Conservation (phyloP, 495 filamentous ascomycete genomes). For the Aspergillus conjunctus region DNA sequence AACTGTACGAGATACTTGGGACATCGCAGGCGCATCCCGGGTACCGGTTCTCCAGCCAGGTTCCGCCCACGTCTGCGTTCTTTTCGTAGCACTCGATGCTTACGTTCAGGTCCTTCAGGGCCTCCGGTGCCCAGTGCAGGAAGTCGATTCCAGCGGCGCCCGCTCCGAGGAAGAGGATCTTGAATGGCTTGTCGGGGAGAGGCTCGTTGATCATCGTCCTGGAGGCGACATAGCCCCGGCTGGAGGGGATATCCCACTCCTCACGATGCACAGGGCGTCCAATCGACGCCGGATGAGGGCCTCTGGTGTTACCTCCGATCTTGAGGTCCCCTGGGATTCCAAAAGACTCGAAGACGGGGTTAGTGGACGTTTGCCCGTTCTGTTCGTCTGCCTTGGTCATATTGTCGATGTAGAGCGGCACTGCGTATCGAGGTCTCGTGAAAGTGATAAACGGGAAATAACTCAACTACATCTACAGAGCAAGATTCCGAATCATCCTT, state of each 20-base stretch:
- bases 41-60: slow-evolving; percentile 62
- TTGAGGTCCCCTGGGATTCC: background rate
- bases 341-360: slow-evolving; percentile 5
- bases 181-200: slow-evolving; percentile 10
- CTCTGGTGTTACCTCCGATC: slow-evolving; percentile 15
- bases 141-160: slow-evolving; percentile 22
- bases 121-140: slow-evolving; percentile 12
- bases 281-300: slow-evolving; percentile 15
- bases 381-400: background rate
- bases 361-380: background rate
- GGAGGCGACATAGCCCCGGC: slow-evolving; percentile 8
- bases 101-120: slow-evolving; percentile 9
- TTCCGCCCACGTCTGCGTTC: slow-evolving; percentile 24
- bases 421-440: background rate
- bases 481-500: background rate
- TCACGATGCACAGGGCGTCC: slow-evolving; percentile 12
- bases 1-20: slow-evolving; percentile 36
- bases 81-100: slow-evolving; percentile 21
- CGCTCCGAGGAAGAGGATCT: slow-evolving; percentile 17
- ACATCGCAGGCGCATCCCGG: slow-evolving; percentile 54
- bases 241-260: slow-evolving; percentile 19
- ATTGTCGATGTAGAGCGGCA: background rate
- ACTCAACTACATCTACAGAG: background rate
- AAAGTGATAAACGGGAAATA: background rate
- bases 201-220: slow-evolving; percentile 19